A percentile compares a stretch with the other conserved stretches of the same genome.
These are phyloP conservation scores for Paracoccidioides lutzii DNA, from an alignment of 2,329 filamentous ascomycete species.

Conservation along the genomic window DNA sequence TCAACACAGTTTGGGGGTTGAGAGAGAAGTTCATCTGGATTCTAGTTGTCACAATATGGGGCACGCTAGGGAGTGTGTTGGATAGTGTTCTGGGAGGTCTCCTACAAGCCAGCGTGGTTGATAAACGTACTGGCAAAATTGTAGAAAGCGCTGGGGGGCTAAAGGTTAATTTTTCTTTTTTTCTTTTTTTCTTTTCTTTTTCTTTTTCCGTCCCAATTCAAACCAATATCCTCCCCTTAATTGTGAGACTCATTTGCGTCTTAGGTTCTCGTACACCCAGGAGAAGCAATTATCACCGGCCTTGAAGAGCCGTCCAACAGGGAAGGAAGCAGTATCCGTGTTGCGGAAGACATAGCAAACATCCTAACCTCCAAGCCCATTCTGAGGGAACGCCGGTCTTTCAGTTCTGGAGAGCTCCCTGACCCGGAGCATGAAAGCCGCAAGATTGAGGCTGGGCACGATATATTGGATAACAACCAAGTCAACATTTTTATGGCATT, in stretches of 20 bases:
- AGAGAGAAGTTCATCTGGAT: constrained; percentile 38
- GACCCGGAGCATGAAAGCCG: constrained; percentile 43
- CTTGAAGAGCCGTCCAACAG: constrained; percentile 10
- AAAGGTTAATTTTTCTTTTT: no score
- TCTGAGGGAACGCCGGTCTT: constrained; percentile 2
- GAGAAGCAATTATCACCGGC: constrained; percentile 15
- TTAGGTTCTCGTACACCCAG: constrained; percentile 27
- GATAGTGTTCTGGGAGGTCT: constrained; percentile 80
- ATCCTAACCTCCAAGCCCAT: constrained; percentile 14
- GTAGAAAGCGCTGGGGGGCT: constrained; percentile 71
- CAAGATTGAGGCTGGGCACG: constrained; percentile 51
- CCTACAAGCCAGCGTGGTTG: constrained; percentile 74
- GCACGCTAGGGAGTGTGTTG: constrained; percentile 64
- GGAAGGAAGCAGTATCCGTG: constrained; percentile 16
- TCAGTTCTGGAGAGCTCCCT: neutral
- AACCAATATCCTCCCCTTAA: neutral
- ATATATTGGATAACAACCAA: constrained; percentile 85
- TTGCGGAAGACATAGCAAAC: constrained; percentile 19
- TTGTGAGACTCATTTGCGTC: neutral
- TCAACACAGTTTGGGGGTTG: constrained; percentile 33
- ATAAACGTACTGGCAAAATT: constrained; percentile 71
- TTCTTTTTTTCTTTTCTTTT: constrained; percentile 12
- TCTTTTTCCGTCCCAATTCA: no score
- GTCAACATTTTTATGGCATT: constrained; percentile 89
- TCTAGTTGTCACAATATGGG: constrained; percentile 53